phyloP scores from a whole-genome alignment of 768 basidiomycete species.

The Leucocoprinus sp. region DNA sequence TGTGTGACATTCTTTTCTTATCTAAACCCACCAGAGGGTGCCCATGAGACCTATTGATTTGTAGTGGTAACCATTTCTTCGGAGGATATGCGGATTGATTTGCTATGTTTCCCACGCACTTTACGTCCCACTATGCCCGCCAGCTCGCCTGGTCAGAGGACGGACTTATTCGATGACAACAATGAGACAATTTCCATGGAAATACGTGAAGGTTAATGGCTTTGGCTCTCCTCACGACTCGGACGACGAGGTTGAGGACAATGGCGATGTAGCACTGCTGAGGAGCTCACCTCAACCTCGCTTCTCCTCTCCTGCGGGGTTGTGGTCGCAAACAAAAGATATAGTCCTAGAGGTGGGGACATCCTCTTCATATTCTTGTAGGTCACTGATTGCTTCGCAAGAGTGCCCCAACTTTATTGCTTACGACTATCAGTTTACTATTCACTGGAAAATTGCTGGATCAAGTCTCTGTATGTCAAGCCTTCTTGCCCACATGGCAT shows the following conservation, averaged over 20 bases:
- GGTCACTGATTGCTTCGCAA: too few species aligned
- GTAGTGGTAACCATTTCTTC: too few species aligned
- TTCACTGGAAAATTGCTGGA: slow-evolving; percentile 90
- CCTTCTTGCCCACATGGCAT: background rate
- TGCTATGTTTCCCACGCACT: background rate
- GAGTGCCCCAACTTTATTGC: slow-evolving; percentile 82
- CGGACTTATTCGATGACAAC: slow-evolving; percentile 21
- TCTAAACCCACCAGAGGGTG: too few species aligned
- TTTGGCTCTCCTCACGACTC: slow-evolving; percentile 26
- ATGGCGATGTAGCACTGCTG: slow-evolving; percentile 39
- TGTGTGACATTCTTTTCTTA: too few species aligned
- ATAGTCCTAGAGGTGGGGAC: slow-evolving; percentile 64
- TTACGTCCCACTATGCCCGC: slow-evolving; percentile 20
- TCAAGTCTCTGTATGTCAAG: slow-evolving; percentile 64
- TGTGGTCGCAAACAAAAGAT: slow-evolving; percentile 49
- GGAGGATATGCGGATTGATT: too few species aligned
- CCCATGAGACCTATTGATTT: too few species aligned
- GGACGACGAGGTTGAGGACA: slow-evolving; percentile 26
- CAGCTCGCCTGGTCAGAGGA: slow-evolving; percentile 21
- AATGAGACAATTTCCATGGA: slow-evolving; percentile 29
- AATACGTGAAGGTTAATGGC: slow-evolving; percentile 16
- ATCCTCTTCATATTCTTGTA: background rate
- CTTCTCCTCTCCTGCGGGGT: slow-evolving; percentile 13
- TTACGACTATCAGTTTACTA: slow-evolving; percentile 76
- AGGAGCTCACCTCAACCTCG: slow-evolving; percentile 11